Percentiles rank a stretch among this genome's conserved stretches.
These are phyloP conservation scores for Prillingera fragicola DNA, from an alignment of 1,284 basidiomycete genomes.

Conservation along the genomic window DNA sequence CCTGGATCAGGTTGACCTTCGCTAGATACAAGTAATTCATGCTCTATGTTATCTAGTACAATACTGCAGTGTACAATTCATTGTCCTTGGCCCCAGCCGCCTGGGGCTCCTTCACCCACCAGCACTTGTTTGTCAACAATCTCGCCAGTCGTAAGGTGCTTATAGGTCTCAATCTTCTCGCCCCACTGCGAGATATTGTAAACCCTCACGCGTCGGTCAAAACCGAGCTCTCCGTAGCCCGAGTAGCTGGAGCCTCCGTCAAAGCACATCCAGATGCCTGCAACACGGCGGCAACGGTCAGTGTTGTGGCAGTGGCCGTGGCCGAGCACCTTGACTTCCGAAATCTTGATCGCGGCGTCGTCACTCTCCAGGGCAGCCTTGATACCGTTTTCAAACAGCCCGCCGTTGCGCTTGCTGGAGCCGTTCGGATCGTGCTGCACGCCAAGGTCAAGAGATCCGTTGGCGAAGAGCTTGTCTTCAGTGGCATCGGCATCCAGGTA, in stretches of 20 bases:
- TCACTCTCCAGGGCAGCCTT: slow-evolving; percentile 54
- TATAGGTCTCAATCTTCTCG: slow-evolving; percentile 82
- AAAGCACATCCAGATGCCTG: slow-evolving; percentile 85
- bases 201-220: slow-evolving; percentile 81
- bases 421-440: slow-evolving; percentile 54
- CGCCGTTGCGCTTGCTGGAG: slow-evolving; percentile 64
- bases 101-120: slow-evolving; percentile 32
- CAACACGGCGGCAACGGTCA: slow-evolving; percentile 77
- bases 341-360: slow-evolving; percentile 50
- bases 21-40: no score
- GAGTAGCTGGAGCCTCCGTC: slow-evolving; percentile 86
- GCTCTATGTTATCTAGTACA: no score
- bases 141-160: slow-evolving; percentile 69
- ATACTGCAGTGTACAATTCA: neutral
- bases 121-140: slow-evolving; percentile 57
- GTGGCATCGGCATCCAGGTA: slow-evolving; percentile 14
- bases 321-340: slow-evolving; percentile 56
- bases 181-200: slow-evolving; percentile 81
- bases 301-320: slow-evolving; percentile 84
- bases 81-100: slow-evolving; percentile 23
- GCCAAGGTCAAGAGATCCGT: slow-evolving; percentile 64
- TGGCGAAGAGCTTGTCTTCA: slow-evolving; percentile 30
- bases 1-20: slow-evolving; percentile 1
- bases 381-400: slow-evolving; percentile 74
- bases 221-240: slow-evolving; percentile 73